Evolutionary conservation across 176 grass and related monocot genomes (phyloP).

Genomic region (Saccharum officinarum): DNA sequence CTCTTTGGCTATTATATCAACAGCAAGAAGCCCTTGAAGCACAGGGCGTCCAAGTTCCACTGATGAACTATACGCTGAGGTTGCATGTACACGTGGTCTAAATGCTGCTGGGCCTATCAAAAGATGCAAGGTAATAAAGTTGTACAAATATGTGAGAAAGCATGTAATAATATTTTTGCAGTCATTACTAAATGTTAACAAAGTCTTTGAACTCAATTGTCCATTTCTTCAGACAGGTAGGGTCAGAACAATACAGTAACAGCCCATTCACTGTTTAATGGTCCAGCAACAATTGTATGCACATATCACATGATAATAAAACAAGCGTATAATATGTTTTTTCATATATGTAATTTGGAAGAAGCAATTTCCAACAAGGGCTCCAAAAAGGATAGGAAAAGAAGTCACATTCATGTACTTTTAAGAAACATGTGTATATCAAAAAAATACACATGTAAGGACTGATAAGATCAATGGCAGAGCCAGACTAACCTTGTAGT

Average conservation of each 20-base stretch:
- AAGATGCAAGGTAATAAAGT: slow-evolving; percentile 18
- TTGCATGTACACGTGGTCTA: slow-evolving; percentile 78
- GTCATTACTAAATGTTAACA: not conserved
- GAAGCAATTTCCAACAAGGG: not conserved
- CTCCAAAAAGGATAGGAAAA: not conserved
- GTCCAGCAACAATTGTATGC: not conserved
- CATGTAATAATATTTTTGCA: not conserved
- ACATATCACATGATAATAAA: not conserved
- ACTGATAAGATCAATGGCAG: not conserved
- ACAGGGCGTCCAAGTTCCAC: slow-evolving; percentile 85
- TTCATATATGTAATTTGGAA: not conserved
- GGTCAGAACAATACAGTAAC: slow-evolving; percentile 6
- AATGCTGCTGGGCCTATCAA: slow-evolving; percentile 93
- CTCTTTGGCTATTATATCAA: slow-evolving; percentile 88
- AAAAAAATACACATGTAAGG: not conserved
- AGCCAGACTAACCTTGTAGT: not conserved
- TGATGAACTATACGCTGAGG: slow-evolving; percentile 65
- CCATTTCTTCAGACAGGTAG: slow-evolving; percentile 15
- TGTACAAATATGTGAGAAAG: not conserved
- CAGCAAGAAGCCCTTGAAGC: slow-evolving; percentile 83
- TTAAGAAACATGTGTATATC: not conserved
- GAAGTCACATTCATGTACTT: not conserved
- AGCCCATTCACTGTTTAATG: not conserved
- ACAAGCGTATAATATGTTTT: not conserved
- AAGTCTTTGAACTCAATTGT: slow-evolving; percentile 23